phyloP scores from a whole-genome alignment of 768 basidiomycete genomes.

The Termitomyces sp. region DNA sequence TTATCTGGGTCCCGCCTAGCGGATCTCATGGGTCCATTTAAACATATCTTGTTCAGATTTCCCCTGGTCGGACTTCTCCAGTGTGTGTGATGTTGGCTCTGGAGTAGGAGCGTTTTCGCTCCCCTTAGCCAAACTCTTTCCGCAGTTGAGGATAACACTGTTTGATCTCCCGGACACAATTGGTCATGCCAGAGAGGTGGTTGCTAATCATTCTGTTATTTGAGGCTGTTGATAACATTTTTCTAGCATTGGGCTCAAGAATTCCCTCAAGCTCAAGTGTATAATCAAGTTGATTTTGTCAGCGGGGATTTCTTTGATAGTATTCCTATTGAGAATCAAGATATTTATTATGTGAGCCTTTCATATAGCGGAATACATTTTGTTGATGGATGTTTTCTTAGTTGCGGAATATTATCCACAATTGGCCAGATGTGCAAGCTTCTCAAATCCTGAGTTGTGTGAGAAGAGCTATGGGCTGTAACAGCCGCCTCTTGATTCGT shows the following conservation, averaged over 20 bases:
- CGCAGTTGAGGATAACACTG: slow-evolving; percentile 27
- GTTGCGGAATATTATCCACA: background rate
- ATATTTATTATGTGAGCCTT: slow-evolving; percentile 38
- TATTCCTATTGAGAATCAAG: slow-evolving; percentile 27
- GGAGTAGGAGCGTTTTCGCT: slow-evolving; percentile 31
- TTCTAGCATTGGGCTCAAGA: slow-evolving; percentile 11
- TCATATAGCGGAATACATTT: too few species aligned
- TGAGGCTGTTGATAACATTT: background rate
- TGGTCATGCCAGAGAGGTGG: slow-evolving; percentile 20
- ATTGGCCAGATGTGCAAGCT: slow-evolving; percentile 25
- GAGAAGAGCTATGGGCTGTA: slow-evolving; percentile 25
- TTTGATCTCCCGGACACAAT: slow-evolving; percentile 31
- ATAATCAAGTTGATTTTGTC: slow-evolving; percentile 28
- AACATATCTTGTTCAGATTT: background rate
- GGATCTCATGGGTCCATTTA: background rate
- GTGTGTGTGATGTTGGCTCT: slow-evolving; percentile 36
- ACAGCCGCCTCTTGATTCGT: slow-evolving; percentile 12
- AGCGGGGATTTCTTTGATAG: slow-evolving; percentile 36
- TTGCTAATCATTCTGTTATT: background rate
- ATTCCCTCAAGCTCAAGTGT: slow-evolving; percentile 27
- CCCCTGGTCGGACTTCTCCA: slow-evolving; percentile 16
- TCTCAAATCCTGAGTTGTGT: slow-evolving; percentile 24
- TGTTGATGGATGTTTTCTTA: background rate
- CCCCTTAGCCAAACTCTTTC: slow-evolving; percentile 27
- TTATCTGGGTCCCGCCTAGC: background rate